Percentiles rank a stretch among this genome's conserved stretches.
Conservation (phyloP, 192 early-diverging fungal genomes). For the Mortierella antarctica region DNA sequence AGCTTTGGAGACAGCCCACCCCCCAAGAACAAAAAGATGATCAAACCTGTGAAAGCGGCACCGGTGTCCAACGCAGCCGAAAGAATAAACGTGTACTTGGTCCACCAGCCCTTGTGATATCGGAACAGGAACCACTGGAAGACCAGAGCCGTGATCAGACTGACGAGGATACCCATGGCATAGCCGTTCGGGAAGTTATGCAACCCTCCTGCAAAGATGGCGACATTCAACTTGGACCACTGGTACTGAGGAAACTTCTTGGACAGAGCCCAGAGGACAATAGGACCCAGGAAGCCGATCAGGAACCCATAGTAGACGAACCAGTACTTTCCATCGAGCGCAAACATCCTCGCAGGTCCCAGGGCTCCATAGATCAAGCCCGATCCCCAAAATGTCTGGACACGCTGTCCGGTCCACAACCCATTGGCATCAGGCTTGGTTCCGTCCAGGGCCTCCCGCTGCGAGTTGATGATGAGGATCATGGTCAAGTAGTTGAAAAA, state of each 20-base stretch:
- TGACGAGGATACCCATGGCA: constrained; percentile 33
- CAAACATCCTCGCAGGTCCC: constrained; percentile 74
- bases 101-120: constrained; percentile 63
- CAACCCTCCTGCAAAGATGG: constrained; percentile 61
- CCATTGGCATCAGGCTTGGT: constrained; percentile 53
- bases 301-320: constrained; percentile 52
- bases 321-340: constrained; percentile 43
- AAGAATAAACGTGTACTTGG: constrained; percentile 75
- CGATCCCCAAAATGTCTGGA: constrained; percentile 69
- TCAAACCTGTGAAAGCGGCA: constrained; percentile 57
- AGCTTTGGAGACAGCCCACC: constrained; percentile 50
- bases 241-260: constrained; percentile 51
- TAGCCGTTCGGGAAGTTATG: constrained; percentile 61
- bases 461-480: constrained; percentile 47
- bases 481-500: constrained; percentile 59
- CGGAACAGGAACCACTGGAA: constrained; percentile 64
- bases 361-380: constrained; percentile 80
- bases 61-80: constrained; percentile 74
- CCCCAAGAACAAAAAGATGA: constrained; percentile 63
- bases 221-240: constrained; percentile 62
- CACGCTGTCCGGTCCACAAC: constrained; percentile 62
- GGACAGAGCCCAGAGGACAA: constrained; percentile 44
- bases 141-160: constrained; percentile 48
- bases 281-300: constrained; percentile 42
- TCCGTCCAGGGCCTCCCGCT: constrained; percentile 30